Evolutionary conservation across 1,284 basidiomycete species (phyloP), one percentile per base, ranked within the genome.

Genomic region (Athelia psychrophila): DNA sequence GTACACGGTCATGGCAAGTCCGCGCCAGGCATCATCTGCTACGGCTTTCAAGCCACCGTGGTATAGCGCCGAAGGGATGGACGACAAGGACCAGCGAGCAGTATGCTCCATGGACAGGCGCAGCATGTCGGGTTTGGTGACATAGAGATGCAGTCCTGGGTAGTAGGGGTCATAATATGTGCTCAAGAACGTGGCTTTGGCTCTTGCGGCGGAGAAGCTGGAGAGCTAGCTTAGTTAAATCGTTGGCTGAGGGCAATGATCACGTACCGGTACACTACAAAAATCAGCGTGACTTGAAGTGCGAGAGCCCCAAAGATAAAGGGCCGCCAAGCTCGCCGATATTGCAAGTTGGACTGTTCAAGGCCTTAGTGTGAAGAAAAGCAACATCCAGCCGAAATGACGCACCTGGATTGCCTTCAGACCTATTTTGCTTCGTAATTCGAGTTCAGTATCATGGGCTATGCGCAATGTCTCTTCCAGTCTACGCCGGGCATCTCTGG

Each of bases 131-230:
- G 76, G 77, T 59, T 71, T 74, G 56, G 70, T 72, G 54, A 74
- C 63, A 66, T 83, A 77, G 50, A 79, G 63, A 64, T 86, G 77
- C 46, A 88, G 74, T 61, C 88, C 81, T 18, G 84, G 80, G 61
- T 86, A 79, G 69, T 86, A 82, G 51, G 87, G 82, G 62, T 90
- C 86, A 61, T 85, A 88, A 59, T 88, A 89, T 54, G 79, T 80
- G 52, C 76, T 79, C 52, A 80, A 66, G 60, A 81, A 81, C 15
- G 24, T 23, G 44, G 9, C 12, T 24, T 27, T 23, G 10, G 44
- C 44, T 27, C 44, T 8, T 23, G 44, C 19, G 16, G 25, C 23
- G 16, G 44, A 46, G 22, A 46, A 19, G 20, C 44, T 46, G 24
- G 22, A 44, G 42, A 42, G 22, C 22, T 42, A n/a, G 44, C 9